These are phyloP conservation scores for Neoarthrinium moseri DNA, from an alignment of 2,329 filamentous ascomycete species.

Conservation along the genomic window DNA sequence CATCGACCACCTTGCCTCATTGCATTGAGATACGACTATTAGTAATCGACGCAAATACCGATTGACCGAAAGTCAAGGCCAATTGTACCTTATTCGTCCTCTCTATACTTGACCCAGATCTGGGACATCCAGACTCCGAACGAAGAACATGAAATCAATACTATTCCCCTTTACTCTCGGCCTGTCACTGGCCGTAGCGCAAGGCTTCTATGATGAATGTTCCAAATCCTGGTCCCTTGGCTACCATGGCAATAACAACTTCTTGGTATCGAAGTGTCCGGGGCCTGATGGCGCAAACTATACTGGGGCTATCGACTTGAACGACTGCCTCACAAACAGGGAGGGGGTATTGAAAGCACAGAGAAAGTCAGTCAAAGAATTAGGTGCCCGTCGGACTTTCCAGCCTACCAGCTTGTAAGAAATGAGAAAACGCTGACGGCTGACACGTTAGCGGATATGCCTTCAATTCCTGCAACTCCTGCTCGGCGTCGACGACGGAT, in stretches of 20 bases:
- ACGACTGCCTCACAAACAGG: slow-evolving; percentile 5
- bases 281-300: neutral
- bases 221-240: neutral
- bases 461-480: slow-evolving; percentile 8
- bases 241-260: slow-evolving; percentile 1
- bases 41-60: too few relatives aligned
- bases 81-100: too few relatives aligned
- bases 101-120: too few relatives aligned
- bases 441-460: slow-evolving; percentile 6
- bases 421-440: too few relatives aligned
- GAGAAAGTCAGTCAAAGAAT: neutral
- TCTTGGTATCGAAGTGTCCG: neutral
- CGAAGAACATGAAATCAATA: neutral
- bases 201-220: slow-evolving; percentile 4
- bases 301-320: slow-evolving; percentile 1
- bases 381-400: neutral
- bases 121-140: too few relatives aligned
- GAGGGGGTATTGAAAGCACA: neutral
- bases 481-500: neutral
- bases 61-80: too few relatives aligned
- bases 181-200: neutral
- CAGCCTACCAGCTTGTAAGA: too few relatives aligned
- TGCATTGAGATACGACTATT: too few relatives aligned
- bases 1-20: too few relatives aligned
- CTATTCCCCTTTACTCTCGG: neutral